A percentile compares a stretch with the other conserved stretches of the same genome.
These are phyloP conservation scores for Aspergillus sparsus DNA, from an alignment of 495 filamentous ascomycete genomes.

Conservation along the genomic window DNA sequence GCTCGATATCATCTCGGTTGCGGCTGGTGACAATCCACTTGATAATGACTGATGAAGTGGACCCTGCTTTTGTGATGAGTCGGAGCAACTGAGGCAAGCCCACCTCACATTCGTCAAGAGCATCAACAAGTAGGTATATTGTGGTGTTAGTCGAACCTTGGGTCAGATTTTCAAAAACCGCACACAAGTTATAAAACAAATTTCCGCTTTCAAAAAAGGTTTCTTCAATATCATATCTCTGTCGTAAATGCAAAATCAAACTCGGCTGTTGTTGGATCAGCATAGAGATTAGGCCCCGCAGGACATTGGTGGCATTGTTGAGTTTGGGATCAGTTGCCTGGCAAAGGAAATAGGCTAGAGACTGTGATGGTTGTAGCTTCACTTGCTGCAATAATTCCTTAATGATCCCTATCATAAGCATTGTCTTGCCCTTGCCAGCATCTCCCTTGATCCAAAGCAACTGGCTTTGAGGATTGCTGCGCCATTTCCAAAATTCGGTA, in stretches of 20 bases:
- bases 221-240: not conserved
- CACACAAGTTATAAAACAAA: slow-evolving; percentile 2
- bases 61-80: not conserved
- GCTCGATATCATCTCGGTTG: no score
- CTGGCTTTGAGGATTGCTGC: slow-evolving; percentile 24
- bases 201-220: slow-evolving; percentile 5
- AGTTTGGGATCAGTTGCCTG: slow-evolving; percentile 9
- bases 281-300: slow-evolving; percentile 7
- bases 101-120: slow-evolving; percentile 9
- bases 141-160: not conserved
- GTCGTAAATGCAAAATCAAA: slow-evolving; percentile 4
- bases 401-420: slow-evolving; percentile 43
- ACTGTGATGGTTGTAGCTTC: slow-evolving; percentile 1
- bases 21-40: slow-evolving; percentile 2
- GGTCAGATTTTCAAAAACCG: slow-evolving; percentile 2
- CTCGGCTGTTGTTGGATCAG: not conserved
- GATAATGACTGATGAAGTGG: not conserved
- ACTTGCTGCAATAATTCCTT: slow-evolving; percentile 26
- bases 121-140: slow-evolving; percentile 9
- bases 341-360: slow-evolving; percentile 6
- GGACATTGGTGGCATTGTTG: slow-evolving; percentile 5
- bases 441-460: slow-evolving; percentile 51
- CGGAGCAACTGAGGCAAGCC: not conserved
- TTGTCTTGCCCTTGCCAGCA: slow-evolving; percentile 53
- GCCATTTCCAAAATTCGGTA: slow-evolving; percentile 35